Percentiles rank a stretch among this genome's conserved stretches.
Conservation (phyloP, 768 basidiomycete genomes). For the Pulveroboletus sp. region DNA sequence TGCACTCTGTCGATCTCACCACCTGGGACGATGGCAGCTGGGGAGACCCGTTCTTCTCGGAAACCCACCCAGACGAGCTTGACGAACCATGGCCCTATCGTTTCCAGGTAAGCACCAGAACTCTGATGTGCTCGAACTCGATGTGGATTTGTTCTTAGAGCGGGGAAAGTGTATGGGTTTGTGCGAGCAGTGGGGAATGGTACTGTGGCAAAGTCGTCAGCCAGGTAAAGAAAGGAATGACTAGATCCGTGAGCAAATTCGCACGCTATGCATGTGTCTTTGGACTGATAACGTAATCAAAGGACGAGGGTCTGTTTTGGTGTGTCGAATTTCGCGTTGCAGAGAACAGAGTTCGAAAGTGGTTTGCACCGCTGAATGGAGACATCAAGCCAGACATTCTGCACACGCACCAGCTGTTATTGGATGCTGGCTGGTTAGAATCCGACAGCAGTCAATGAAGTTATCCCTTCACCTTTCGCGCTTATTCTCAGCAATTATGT, state of each 20-base stretch:
- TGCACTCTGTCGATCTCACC: constrained; percentile 22
- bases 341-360: constrained; percentile 44
- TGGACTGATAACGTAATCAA: constrained; percentile 1
- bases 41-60: constrained; percentile 12
- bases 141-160: constrained; percentile 26
- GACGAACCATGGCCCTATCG: constrained; percentile 50
- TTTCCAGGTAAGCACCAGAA: constrained; percentile 35
- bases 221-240: constrained; percentile 40
- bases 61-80: constrained; percentile 36
- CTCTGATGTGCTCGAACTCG: background rate
- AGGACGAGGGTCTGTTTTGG: constrained; percentile 52
- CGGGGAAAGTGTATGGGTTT: constrained; percentile 50
- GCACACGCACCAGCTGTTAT: constrained; percentile 43
- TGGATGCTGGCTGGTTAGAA: constrained; percentile 44
- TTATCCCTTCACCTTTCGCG: background rate
- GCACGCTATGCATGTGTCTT: too few relatives aligned
- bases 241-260: constrained; percentile 39
- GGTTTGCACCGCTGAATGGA: constrained; percentile 59
- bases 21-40: constrained; percentile 26
- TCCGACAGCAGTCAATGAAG: constrained; percentile 1
- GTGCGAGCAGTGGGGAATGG: constrained; percentile 48
- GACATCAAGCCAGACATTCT: constrained; percentile 59
- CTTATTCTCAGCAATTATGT: too few relatives aligned
- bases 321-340: constrained; percentile 42
- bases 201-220: constrained; percentile 44